Evolutionary conservation across 768 basidiomycete genomes (phyloP).

Genomic region (Dioszegia aurantiaca): DNA sequence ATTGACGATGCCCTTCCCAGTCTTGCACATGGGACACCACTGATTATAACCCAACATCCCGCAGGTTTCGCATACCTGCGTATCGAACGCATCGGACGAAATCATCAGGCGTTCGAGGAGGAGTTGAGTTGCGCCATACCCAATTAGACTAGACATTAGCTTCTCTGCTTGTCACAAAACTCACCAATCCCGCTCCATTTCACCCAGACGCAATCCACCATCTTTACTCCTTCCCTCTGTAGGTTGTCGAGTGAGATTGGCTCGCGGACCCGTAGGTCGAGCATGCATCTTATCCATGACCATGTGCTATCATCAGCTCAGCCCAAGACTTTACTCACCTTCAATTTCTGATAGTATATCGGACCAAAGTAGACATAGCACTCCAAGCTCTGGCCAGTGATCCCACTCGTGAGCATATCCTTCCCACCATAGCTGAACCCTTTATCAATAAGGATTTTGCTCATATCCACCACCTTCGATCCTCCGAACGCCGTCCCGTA

Average conservation of each 20-base stretch:
- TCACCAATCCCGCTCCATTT: slow-evolving; percentile 96
- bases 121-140: slow-evolving; percentile 94
- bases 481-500: slow-evolving; percentile 78
- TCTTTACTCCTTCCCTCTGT: slow-evolving; percentile 98
- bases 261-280: slow-evolving; percentile 91
- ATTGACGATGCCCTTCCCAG: slow-evolving; percentile 91
- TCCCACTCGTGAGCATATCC: slow-evolving; percentile 96
- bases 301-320: slow-evolving; percentile 74
- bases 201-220: slow-evolving; percentile 91
- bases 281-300: slow-evolving; percentile 99
- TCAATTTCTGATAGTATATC: slow-evolving; percentile 98
- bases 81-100: slow-evolving; percentile 96
- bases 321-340: slow-evolving; percentile 62
- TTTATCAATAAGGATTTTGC: slow-evolving; percentile 84
- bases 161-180: slow-evolving; percentile 22
- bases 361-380: slow-evolving; percentile 98
- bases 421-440: slow-evolving; percentile 99
- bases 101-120: slow-evolving; percentile 97
- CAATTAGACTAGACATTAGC: slow-evolving; percentile 63
- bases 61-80: slow-evolving; percentile 90
- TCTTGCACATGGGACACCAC: slow-evolving; percentile 98
- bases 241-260: slow-evolving; percentile 92
- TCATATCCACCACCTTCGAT: slow-evolving; percentile 99
- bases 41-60: slow-evolving; percentile 75
- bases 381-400: slow-evolving; percentile 93